Percentiles rank a stretch among this genome's conserved stretches.
Conservation (phyloP, 768 basidiomycete genomes). For the Phaeolepiota aurea region DNA sequence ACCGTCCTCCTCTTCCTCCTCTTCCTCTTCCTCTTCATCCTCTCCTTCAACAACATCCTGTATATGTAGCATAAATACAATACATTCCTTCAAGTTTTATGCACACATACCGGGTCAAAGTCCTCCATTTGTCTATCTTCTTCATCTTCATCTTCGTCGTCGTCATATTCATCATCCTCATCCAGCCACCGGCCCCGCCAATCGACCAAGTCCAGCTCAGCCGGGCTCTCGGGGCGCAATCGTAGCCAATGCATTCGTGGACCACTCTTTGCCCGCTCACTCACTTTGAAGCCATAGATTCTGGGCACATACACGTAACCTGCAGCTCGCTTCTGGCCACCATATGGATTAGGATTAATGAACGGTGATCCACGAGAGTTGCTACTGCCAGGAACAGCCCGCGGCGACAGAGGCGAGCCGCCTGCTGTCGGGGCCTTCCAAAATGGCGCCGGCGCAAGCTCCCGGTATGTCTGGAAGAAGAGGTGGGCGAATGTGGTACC, state of each 20-base stretch:
- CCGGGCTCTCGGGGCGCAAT: constrained; percentile 70
- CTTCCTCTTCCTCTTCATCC: constrained; percentile 53
- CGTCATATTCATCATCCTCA: constrained; percentile 48
- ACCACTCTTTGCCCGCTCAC: constrained; percentile 88
- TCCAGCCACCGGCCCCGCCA: constrained; percentile 87
- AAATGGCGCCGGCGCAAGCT: constrained; percentile 90
- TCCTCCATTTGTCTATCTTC: constrained; percentile 79
- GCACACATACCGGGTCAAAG: constrained; percentile 71
- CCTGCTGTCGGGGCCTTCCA: constrained; percentile 63
- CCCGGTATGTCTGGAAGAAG: constrained; percentile 96
- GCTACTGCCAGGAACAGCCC: constrained; percentile 39
- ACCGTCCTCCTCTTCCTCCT: constrained; percentile 50
- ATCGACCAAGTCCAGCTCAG: constrained; percentile 82
- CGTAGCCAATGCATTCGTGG: constrained; percentile 97
- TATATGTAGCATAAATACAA: too few species aligned
- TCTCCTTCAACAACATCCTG: constrained; percentile 45
- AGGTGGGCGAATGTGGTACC: constrained; percentile 98
- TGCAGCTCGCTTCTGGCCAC: constrained; percentile 81
- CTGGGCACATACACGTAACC: constrained; percentile 84
- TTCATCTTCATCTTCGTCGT: constrained; percentile 67
- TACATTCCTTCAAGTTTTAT: too few species aligned
- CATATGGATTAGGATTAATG: constrained; percentile 81
- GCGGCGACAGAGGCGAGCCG: constrained; percentile 51
- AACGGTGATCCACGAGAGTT: constrained; percentile 51
- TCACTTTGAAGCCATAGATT: constrained; percentile 98